Evolutionary conservation across 805 yeast species (phyloP), one percentile per base, ranked within the genome.

Genomic region (Pichia rugopelliculosa): DNA sequence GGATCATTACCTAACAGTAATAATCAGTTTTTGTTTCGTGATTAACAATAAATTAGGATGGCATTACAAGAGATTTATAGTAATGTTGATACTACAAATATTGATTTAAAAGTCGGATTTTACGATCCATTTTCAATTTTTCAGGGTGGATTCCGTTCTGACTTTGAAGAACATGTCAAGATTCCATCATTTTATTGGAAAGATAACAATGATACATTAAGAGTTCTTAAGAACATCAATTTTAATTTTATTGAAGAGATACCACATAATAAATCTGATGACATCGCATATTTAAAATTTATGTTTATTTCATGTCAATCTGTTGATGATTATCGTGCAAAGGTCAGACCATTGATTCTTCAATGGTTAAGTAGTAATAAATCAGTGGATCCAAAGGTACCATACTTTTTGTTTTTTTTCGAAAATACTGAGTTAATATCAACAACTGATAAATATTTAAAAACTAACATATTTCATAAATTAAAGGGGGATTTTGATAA

Each of bases 301-400:
- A 80, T 91, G 70, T 76, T 90, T 47, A 72, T 91, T 8, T 75
- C 75, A 47, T 77, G 83, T 50, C 80, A 77, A 6, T 77, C 76
- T 39, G 62, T 84, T 18, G 98, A 91, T 15, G 77, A 77, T 1
- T 91, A 91, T 62, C 71, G 95, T 50, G 64, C 84, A 0, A 86
- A 83, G 57, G 88, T 85, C 0, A 75, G 99, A 36, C 96, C 95
- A 1, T 68, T 88, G 54, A 78, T 90, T 21, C 75, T 73, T 42
- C 93, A 84, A 54, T 93, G 99, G 98, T 68, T 86, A 23, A 70
- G 74, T 46, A 56, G 71, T 39, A 55, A 69, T 53, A 55, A 68
- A 49, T 48, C 67, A 59, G 44, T 76, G 47, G 73, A 76, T 3
- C 75, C 82, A 10, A 82, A 80, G 43, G 80, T 89, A 9, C 53